Conservation (phyloP, 441 rosid genomes). For the Populus hybrid region DNA sequence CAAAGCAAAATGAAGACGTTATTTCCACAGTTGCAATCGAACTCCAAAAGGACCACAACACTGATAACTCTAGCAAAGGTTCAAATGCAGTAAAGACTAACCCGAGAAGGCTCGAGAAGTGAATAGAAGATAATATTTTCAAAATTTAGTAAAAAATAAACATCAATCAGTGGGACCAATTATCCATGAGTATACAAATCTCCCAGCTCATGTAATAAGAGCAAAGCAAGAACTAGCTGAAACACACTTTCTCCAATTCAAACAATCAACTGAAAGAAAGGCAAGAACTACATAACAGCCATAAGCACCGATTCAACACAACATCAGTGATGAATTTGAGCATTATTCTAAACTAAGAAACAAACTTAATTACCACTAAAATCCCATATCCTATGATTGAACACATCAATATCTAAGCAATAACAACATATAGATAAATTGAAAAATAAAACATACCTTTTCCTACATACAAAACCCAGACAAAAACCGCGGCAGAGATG, state of each 20-base stretch:
- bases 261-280: not conserved
- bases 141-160: not conserved
- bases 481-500: slow-evolving; percentile 75
- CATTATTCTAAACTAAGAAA: not conserved
- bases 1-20: slow-evolving; percentile 12
- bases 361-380: not conserved
- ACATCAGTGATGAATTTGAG: not conserved
- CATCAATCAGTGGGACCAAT: not conserved
- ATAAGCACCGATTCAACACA: not conserved
- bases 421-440: not conserved
- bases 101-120: not conserved
- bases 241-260: not conserved
- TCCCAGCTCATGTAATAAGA: slow-evolving; percentile 2
- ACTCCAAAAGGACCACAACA: not conserved
- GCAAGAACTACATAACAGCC: not conserved
- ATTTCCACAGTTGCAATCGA: not conserved
- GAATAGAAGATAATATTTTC: not conserved
- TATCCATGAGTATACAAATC: not conserved
- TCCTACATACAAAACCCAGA: slow-evolving; percentile 48
- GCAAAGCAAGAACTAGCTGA: not conserved
- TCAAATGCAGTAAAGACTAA: not conserved
- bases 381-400: not conserved
- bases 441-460: no score
- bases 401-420: not conserved
- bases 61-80: not conserved